phyloP scores from a whole-genome alignment of 2,329 filamentous ascomycete genomes.

The Penicillium oxalicum region DNA sequence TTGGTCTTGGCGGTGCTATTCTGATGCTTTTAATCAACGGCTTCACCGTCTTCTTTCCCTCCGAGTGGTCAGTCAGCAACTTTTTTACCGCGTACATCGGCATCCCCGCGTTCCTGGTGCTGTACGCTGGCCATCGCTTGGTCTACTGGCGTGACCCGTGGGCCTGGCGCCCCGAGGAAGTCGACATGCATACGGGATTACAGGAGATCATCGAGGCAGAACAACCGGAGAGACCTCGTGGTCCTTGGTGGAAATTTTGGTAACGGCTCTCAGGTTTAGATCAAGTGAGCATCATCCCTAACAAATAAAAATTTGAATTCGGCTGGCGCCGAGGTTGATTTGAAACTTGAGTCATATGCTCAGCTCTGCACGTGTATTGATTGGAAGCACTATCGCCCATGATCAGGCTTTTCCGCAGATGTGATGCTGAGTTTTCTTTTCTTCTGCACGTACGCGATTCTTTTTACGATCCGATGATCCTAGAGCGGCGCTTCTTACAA shows the following conservation, averaged over 20 bases:
- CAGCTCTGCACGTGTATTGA: no score
- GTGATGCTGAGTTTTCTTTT: no score
- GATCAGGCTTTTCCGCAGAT: no score
- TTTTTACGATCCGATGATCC: no score
- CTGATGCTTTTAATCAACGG: conserved; percentile 69
- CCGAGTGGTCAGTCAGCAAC: conserved; percentile 55
- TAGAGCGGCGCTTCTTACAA: no score
- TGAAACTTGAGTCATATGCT: no score
- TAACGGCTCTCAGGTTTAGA: background rate
- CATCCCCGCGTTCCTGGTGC: conserved; percentile 53
- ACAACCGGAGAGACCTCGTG: conserved; percentile 22
- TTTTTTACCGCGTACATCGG: conserved; percentile 66
- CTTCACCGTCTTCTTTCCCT: conserved; percentile 66
- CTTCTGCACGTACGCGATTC: no score
- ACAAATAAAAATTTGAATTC: no score
- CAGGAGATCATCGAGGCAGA: conserved; percentile 49
- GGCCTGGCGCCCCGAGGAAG: conserved; percentile 43
- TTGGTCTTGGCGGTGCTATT: conserved; percentile 47
- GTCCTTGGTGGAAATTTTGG: conserved; percentile 32
- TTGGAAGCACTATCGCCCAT: no score
- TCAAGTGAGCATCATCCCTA: no score
- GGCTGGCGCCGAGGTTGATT: no score
- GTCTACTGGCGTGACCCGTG: conserved; percentile 47
- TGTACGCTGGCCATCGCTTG: conserved; percentile 50
- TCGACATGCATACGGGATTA: conserved; percentile 51